Percentiles rank a stretch among this genome's conserved stretches.
phyloP scores from a whole-genome alignment of 345 rosid genomes.

The Noccaea caerulescens region DNA sequence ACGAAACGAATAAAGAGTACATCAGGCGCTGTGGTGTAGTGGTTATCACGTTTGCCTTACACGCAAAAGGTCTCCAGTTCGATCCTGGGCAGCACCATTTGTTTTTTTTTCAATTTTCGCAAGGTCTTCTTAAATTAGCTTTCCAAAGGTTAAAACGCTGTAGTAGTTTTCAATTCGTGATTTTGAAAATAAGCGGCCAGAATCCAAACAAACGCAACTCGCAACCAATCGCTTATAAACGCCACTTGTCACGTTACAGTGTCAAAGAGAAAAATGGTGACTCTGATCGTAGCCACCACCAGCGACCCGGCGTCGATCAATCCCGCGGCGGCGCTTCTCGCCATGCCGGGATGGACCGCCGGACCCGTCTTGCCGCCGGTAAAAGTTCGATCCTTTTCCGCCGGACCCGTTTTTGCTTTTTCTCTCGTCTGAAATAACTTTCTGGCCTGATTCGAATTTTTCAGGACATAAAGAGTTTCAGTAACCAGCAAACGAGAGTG shows the following conservation, averaged over 20 bases:
- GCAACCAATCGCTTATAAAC: conserved; percentile 26
- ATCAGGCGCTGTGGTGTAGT: conserved; percentile 47
- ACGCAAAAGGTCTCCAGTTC: conserved; percentile 47
- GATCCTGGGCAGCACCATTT: conserved; percentile 47
- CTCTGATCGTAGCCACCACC: conserved; percentile 76
- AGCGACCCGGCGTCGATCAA: conserved; percentile 87
- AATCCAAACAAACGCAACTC: conserved; percentile 31
- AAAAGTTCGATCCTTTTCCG: background rate
- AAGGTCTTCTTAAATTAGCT: background rate
- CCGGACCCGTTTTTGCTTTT: background rate
- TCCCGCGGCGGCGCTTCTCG: conserved; percentile 74
- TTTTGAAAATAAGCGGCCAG: conserved; percentile 27
- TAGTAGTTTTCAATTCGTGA: conserved; percentile 7
- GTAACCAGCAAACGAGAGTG: conserved; percentile 60
- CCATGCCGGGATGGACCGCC: conserved; percentile 71
- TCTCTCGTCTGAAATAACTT: background rate
- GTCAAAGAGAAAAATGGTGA: conserved; percentile 56
- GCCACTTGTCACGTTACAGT: conserved; percentile 35
- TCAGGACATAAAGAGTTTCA: conserved; percentile 66
- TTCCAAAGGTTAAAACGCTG: conserved; percentile 5
- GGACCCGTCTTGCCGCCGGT: conserved; percentile 59
- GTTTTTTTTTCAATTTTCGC: too few species aligned
- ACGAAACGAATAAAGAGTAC: accelerated
- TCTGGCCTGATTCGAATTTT: background rate
- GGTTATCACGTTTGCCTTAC: conserved; percentile 51